A percentile compares a stretch with the other conserved stretches of the same genome.
Conservation (phyloP, 2,329 filamentous ascomycete genomes). For the Arachnopeziza araneosa region DNA sequence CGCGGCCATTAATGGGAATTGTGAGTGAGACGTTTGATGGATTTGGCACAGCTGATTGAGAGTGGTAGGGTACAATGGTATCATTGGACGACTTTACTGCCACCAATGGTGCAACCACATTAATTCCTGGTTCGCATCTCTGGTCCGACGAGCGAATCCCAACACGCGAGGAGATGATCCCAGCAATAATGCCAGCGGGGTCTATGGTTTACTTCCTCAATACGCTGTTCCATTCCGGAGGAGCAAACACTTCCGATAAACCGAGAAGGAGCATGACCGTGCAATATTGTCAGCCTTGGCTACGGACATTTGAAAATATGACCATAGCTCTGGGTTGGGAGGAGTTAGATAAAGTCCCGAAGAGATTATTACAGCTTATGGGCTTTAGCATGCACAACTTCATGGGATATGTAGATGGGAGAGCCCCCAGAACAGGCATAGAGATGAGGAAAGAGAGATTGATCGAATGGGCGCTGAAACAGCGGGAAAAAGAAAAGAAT, state of each 20-base stretch:
- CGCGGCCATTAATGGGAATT: constrained; percentile 27
- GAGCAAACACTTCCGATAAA: constrained; percentile 21
- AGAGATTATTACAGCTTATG: constrained; percentile 23
- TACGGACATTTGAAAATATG: constrained; percentile 35
- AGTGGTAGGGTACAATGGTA: constrained; percentile 28
- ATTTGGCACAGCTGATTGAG: neutral
- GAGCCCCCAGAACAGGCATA: constrained; percentile 23
- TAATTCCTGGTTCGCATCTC: constrained; percentile 29
- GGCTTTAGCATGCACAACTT: constrained; percentile 27
- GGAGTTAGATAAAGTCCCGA: constrained; percentile 24
- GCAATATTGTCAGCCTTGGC: constrained; percentile 33
- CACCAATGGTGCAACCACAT: constrained; percentile 27
- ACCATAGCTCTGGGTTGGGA: constrained; percentile 32
- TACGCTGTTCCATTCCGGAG: constrained; percentile 28
- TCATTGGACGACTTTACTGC: constrained; percentile 28
- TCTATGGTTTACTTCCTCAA: constrained; percentile 29
- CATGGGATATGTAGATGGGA: constrained; percentile 29
- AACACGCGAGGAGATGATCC: constrained; percentile 22
- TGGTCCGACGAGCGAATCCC: constrained; percentile 28
- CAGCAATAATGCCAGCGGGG: constrained; percentile 28
- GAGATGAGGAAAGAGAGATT: constrained; percentile 29
- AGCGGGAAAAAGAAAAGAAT: constrained; percentile 1
- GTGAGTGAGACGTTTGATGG: constrained; percentile 10
- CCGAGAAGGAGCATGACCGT: constrained; percentile 24
- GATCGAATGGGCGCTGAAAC: constrained; percentile 23